Evolutionary conservation across 208 protist genomes (phyloP), one percentile per base, ranked within the genome.

Genomic region (Trypanosomatidae sp.): DNA sequence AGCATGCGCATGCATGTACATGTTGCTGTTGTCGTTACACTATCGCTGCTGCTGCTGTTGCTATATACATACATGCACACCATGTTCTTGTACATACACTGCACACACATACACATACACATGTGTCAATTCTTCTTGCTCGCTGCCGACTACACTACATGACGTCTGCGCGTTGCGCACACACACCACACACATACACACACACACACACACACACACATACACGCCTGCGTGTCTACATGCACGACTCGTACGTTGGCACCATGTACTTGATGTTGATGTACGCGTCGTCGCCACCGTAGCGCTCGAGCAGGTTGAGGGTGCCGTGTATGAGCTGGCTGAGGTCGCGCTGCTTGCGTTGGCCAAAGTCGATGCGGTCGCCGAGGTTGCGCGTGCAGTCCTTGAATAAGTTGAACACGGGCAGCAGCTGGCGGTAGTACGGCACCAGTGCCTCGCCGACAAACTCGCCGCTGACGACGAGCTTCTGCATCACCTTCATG

Each of bases 391-490:
- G 77, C 53, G 96, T 96, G 25, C 82, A 58, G 45, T 81, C 89
- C 61, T 96, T 97, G 76, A 98, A 98, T 1, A 99, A 66, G 72
- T 99, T 99, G 53, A 99, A 95, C 8, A 98, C 77, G 7, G 97
- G 97, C n/a, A 99, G 79, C 33, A 99, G 90, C 61, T 99, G 97
- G 7, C 97, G 56, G 71, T 98, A 99, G 76, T 98, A 99, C 15
- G 97, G 96, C 32, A 99, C 97, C 11, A 99, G 80, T 4, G 95
- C 95, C 47, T 98, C 84, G 23, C 96, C 97, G 49, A 99, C 77
- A 48, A 90, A 79, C 23, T 97, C 88, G 18, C 79, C 92, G 25
- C 84, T 95, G 7, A 92, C 48, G 10, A 99, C 94, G 13, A 99
- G 86, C 48, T 95, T 73, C 56, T 99, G 96, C 4, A 99, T 63